Evolutionary conservation across 192 early-diverging fungal genomes (phyloP).

Genomic region (Umbelopsis sp.): DNA sequence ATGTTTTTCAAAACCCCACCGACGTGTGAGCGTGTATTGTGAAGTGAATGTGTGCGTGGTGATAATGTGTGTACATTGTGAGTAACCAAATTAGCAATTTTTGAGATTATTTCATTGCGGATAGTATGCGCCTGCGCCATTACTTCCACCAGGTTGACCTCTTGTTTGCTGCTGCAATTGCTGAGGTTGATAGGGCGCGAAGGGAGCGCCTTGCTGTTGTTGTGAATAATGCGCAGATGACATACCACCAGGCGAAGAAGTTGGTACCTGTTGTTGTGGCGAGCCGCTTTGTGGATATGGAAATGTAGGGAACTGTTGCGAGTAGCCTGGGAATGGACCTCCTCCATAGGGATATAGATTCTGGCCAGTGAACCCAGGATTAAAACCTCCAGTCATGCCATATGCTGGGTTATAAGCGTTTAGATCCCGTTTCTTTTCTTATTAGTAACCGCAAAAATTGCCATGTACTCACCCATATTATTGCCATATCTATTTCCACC

Average conservation of each 20-base stretch:
- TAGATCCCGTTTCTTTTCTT: not conserved
- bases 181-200: slow-evolving; percentile 9
- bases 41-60: slow-evolving; percentile 4
- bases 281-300: slow-evolving; percentile 18
- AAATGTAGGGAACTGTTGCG: slow-evolving; percentile 9
- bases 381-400: slow-evolving; percentile 15
- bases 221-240: slow-evolving; percentile 6
- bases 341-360: slow-evolving; percentile 18
- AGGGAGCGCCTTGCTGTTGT: slow-evolving; percentile 17
- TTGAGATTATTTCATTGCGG: slow-evolving; percentile 5
- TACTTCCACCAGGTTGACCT: slow-evolving; percentile 17
- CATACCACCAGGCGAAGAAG: not conserved
- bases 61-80: slow-evolving; percentile 19
- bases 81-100: slow-evolving; percentile 20
- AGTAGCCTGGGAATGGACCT: slow-evolving; percentile 8
- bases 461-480: slow-evolving; percentile 14
- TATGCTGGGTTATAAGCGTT: not conserved
- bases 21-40: not conserved
- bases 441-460: not conserved
- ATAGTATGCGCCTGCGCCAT: slow-evolving; percentile 23
- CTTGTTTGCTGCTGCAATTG: not conserved
- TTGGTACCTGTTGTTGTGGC: slow-evolving; percentile 11
- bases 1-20: slow-evolving; percentile 19
- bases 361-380: slow-evolving; percentile 9
- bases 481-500: slow-evolving; percentile 15